Conservation (phyloP, 1,284 basidiomycete genomes). For the Trichosporon coremiiforme region DNA sequence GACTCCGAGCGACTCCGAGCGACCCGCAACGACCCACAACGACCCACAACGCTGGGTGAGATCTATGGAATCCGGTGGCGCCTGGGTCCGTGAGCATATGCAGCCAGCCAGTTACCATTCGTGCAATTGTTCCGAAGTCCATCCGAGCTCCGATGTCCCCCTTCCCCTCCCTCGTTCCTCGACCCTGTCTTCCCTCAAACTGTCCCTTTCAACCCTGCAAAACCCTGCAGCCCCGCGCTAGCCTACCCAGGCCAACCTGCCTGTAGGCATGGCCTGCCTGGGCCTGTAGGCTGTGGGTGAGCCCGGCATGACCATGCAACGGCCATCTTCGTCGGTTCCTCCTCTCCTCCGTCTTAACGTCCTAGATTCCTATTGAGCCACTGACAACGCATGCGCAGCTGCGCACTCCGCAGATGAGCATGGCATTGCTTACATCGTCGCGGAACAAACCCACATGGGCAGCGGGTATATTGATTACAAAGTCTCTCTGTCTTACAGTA, state of each 20-base stretch:
- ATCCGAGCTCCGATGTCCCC: constrained; percentile 4
- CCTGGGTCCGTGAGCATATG: neutral
- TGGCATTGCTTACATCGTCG: neutral
- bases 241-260: neutral
- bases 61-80: neutral
- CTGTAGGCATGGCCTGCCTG: no score
- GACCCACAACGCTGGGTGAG: neutral
- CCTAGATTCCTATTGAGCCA: neutral
- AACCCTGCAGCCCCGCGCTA: neutral
- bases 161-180: neutral
- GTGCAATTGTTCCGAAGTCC: neutral
- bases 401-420: neutral
- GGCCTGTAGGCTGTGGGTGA: no score
- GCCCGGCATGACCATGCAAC: no score
- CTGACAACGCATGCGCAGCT: neutral
- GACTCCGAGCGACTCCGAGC: neutral
- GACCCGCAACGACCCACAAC: no score
- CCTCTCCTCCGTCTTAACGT: no score
- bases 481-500: neutral
- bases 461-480: neutral
- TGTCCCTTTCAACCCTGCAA: neutral
- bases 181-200: no score
- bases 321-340: no score
- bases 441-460: neutral
- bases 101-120: neutral